Percentiles rank a stretch among this genome's conserved stretches.
phyloP scores from a whole-genome alignment of 2,329 filamentous ascomycete genomes.

The Alternaria consortialis region DNA sequence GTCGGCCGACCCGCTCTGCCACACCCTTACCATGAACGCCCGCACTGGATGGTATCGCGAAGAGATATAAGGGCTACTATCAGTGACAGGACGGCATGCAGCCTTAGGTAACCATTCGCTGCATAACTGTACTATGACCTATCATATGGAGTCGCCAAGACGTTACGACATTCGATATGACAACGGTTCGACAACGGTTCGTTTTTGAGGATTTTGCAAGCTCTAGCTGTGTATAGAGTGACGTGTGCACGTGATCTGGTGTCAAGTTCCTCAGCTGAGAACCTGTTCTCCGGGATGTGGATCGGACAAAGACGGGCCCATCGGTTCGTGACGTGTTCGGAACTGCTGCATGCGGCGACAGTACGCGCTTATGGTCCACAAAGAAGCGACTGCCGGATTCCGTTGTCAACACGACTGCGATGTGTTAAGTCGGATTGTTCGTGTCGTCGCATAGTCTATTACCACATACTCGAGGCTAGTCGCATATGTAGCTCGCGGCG shows the following conservation, averaged over 20 bases:
- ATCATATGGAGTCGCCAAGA: too few species aligned
- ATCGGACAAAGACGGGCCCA: constrained; percentile 12
- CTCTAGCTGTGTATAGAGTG: background rate
- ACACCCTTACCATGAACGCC: too few species aligned
- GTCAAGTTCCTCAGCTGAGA: background rate
- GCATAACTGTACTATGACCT: too few species aligned
- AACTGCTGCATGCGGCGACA: too few species aligned
- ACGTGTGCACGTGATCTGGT: background rate
- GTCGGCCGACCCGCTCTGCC: too few species aligned
- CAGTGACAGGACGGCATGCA: too few species aligned
- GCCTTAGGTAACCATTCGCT: too few species aligned
- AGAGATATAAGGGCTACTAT: too few species aligned
- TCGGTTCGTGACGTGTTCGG: constrained; percentile 5
- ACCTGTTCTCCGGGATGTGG: background rate
- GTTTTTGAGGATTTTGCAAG: background rate
- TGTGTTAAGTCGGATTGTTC: background rate
- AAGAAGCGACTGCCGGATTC: background rate
- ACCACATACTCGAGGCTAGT: background rate
- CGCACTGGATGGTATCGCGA: too few species aligned
- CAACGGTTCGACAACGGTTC: too few species aligned
- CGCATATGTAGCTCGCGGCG: constrained; percentile 1
- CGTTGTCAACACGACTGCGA: background rate
- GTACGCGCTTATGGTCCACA: background rate
- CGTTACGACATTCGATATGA: too few species aligned
- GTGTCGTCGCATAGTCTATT: background rate